A percentile compares a stretch with the other conserved stretches of the same genome.
Evolutionary conservation across 768 basidiomycete genomes (phyloP).

Genomic region (Pulveroboletus ravenelii): DNA sequence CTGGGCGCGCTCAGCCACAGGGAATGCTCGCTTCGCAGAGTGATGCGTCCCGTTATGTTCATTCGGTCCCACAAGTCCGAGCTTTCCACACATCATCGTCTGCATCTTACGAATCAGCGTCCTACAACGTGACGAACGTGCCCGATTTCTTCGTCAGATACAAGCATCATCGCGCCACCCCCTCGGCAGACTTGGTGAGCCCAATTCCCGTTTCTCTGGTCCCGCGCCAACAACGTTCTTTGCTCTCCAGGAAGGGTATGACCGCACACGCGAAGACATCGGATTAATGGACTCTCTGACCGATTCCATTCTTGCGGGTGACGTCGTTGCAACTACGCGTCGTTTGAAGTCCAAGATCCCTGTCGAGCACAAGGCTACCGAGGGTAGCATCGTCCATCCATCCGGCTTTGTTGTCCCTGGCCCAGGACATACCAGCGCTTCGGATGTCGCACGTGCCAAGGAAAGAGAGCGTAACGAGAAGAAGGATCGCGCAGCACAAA

Average conservation of each 20-base stretch:
- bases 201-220: background rate
- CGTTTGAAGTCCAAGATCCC: slow-evolving; percentile 27
- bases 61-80: slow-evolving; percentile 2
- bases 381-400: slow-evolving; percentile 21
- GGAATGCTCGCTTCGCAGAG: too few relatives aligned
- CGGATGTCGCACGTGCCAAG: slow-evolving; percentile 22
- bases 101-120: slow-evolving; percentile 18
- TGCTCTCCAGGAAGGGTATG: slow-evolving; percentile 1
- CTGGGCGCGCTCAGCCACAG: too few relatives aligned
- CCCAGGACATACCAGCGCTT: slow-evolving; percentile 24
- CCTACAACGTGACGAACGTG: slow-evolving; percentile 23
- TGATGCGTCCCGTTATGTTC: background rate
- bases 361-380: slow-evolving; percentile 19
- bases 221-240: background rate
- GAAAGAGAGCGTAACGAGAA: slow-evolving; percentile 20
- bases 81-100: slow-evolving; percentile 22
- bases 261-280: slow-evolving; percentile 2
- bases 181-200: slow-evolving; percentile 6
- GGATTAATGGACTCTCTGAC: slow-evolving; percentile 24
- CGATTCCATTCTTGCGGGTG: slow-evolving; percentile 17
- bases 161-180: slow-evolving; percentile 17
- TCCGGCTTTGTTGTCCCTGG: slow-evolving; percentile 31
- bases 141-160: slow-evolving; percentile 28
- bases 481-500: slow-evolving; percentile 24
- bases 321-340: slow-evolving; percentile 27